Conservation (phyloP, 2,329 filamentous ascomycete species). For the Tolypocladium sp. region DNA sequence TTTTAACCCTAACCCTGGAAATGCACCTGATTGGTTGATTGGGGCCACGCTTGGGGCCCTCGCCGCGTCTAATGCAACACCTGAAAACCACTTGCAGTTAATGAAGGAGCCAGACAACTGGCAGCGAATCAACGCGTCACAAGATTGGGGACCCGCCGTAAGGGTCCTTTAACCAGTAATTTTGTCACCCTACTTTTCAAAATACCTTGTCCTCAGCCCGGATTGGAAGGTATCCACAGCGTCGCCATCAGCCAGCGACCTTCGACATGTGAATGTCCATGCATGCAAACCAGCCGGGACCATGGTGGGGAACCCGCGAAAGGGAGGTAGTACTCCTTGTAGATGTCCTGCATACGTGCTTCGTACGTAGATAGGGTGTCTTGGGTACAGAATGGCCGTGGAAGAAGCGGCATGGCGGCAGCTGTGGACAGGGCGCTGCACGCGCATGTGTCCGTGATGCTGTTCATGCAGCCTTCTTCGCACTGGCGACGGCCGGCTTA, state of each 20-base stretch:
- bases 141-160: not conserved
- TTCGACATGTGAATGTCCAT: not conserved
- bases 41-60: not conserved
- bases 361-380: not conserved
- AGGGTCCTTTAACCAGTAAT: not conserved
- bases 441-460: not conserved
- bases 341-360: too few relatives aligned
- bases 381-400: not conserved
- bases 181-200: not conserved
- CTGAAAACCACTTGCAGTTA: not conserved
- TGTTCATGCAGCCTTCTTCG: slow-evolving; percentile 17
- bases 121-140: not conserved
- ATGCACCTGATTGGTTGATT: not conserved
- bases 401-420: not conserved
- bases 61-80: not conserved
- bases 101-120: not conserved
- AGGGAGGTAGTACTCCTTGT: too few relatives aligned
- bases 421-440: not conserved
- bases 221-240: not conserved
- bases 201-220: too few relatives aligned
- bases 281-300: not conserved
- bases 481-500: slow-evolving; percentile 5
- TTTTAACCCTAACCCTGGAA: not conserved
- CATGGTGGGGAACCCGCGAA: not conserved
- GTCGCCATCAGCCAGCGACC: not conserved